Base-by-base conservation (phyloP, 495 filamentous ascomycete genomes). In the Oidiodendron maius region DNA sequence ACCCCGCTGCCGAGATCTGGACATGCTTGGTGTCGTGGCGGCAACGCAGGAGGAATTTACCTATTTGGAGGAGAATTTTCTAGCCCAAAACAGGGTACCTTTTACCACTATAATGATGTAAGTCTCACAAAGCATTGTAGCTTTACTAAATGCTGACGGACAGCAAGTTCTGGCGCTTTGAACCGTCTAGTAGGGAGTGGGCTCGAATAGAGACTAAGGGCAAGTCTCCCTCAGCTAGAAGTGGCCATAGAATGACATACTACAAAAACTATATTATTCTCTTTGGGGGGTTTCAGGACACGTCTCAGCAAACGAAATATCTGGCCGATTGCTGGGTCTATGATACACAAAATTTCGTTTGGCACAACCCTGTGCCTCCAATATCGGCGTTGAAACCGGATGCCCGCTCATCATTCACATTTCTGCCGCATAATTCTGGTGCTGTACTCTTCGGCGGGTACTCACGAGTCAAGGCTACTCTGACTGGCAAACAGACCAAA, bases 81-180 rank as follows among this genome's bases (percentile, higher is more conserved):
- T 2, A 82, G 75, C 8, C 93, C 93, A 1, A 98, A 96, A 59
- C 93, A 98, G 63, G 93, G 93, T 3, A 98, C 91, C 1, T 98
- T 98, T 62, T 96, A 98, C 61, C 93, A 98, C 58, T 98, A 98
- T 69, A 95, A 95, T 64, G 93, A 96, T 51, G 52, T 52, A 25
- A 44, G 48, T 43, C 5, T 5, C 22, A 6, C 30, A 15, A 49
- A 4, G 41, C 6, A 10, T 12, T 39, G 11, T 17, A 51, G 0
- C 3, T 20, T 1, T 5, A n/a, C 2, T 5, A 22, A 3, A 15
- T 28, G 20, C 22, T 53, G 13, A 50, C 32, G 36, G 2, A 24
- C n/a, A 12, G 12, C 9, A 17, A 60, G 61, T 96, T 97, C 62
- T 98, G 93, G 93, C 76, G 86, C 24, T 80, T 96, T 28, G 89